Evolutionary conservation across 2,329 filamentous ascomycete genomes (phyloP).

Genomic region (Cladorrhinum sp.): DNA sequence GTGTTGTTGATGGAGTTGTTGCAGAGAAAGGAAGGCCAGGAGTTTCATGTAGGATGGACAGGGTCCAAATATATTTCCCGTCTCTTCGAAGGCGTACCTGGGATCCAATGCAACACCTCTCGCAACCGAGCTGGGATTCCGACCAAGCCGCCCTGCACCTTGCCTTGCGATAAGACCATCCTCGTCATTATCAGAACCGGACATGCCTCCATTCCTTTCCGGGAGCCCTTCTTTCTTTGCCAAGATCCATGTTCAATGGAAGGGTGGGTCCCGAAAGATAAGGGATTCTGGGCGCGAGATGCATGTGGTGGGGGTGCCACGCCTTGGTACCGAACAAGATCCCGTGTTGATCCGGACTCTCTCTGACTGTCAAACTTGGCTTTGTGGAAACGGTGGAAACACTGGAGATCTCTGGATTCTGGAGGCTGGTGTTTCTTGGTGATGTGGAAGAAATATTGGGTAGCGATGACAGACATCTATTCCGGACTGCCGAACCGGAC

Average conservation of each 20-base stretch:
- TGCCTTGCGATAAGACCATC: conserved; percentile 23
- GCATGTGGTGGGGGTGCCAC: conserved; percentile 16
- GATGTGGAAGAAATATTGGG: neutral
- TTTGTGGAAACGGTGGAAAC: neutral
- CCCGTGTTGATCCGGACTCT: neutral
- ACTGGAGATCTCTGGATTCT: conserved; percentile 2
- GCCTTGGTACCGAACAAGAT: conserved; percentile 3
- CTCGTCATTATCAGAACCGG: conserved; percentile 9
- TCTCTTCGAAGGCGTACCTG: neutral
- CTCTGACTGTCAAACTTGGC: neutral
- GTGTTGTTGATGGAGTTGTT: neutral
- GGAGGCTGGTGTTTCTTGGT: neutral
- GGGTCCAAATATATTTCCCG: conserved; percentile 3
- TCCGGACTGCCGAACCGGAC: neutral
- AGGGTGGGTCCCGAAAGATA: conserved; percentile 18
- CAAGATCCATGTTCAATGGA: conserved; percentile 9
- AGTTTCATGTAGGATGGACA: conserved; percentile 1
- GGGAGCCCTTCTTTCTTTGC: conserved; percentile 15
- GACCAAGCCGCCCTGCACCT: no score
- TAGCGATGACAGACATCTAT: neutral
- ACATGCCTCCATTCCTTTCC: conserved; percentile 17
- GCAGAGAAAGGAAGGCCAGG: neutral
- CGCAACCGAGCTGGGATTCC: no score
- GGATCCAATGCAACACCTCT: neutral
- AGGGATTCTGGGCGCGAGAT: conserved; percentile 9